Evolutionary conservation across 2,329 filamentous ascomycete species (phyloP), one percentile per base, ranked within the genome.

Genomic region (Coniochaeta sp.): DNA sequence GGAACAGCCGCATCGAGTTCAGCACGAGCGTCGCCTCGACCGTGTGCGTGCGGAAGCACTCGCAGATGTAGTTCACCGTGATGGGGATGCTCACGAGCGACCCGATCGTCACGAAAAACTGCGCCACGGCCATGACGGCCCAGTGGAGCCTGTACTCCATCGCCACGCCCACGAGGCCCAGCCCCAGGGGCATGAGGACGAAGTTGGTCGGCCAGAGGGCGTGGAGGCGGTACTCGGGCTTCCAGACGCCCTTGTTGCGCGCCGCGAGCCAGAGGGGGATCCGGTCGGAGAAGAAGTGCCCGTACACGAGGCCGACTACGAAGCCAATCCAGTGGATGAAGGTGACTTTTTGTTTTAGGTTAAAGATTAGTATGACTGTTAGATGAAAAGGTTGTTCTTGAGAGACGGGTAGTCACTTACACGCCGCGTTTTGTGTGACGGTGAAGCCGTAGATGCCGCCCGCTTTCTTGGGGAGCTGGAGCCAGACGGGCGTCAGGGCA

Each of bases 391-490:
- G 20, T 13, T 13, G 3, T n/a, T n/a, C 20, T 6, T 22, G 14
- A 6, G 38, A 48, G 27, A 22, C 9, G 26, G 13, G 9, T n/a
- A 48, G 27, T 18, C n/a, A 53, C 47, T 53, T 35, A 48, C 45
- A 69, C 8, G 62, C 63, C 1, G 70, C 70, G 27, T 68, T 72
- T 51, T 71, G 65, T 14, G 66, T 58, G 0, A 69, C 60, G 0
- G 64, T 64, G 55, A 74, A 74, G 13, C 69, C 70, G 56, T 74
- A 75, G n/a, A 58, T 52, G 1, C 72, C 72, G 22, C 68, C 69
- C 4, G 55, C 57, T 6, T 58, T 57, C 14, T 60, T 52, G 1
- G 71, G 67, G 22, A 62, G 61, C 52, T 72, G 69, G 5, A 74
- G 63, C 61, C 65, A 72, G n/a, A 68, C 62, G 0, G 67, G 60